A percentile compares a stretch with the other conserved stretches of the same genome.
These are phyloP conservation scores for Cinnamomum chago DNA, from an alignment of 164 flowering plant species.

Conservation along the genomic window DNA sequence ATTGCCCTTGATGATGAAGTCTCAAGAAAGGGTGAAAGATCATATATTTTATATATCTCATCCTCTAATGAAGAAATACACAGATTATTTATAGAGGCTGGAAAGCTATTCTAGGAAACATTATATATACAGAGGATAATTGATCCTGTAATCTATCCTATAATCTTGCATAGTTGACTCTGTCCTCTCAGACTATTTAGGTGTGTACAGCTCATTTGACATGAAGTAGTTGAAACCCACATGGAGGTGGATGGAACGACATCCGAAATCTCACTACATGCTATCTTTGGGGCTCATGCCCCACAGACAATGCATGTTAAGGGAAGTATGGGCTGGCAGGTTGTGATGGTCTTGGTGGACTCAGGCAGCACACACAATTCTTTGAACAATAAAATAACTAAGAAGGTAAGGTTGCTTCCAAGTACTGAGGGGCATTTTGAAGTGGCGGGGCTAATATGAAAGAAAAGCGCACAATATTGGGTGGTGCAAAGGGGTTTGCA, in stretches of 20 bases:
- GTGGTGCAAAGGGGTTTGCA: not conserved
- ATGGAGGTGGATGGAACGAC: not conserved
- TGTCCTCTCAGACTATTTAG: too few relatives aligned
- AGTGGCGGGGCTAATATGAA: not conserved
- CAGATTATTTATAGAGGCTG: too few relatives aligned
- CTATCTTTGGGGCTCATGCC: not conserved
- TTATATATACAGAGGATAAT: too few relatives aligned
- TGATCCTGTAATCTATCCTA: too few relatives aligned
- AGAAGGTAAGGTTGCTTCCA: not conserved
- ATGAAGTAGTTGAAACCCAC: not conserved
- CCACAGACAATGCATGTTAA: not conserved
- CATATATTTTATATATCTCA: too few relatives aligned
- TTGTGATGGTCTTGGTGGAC: not conserved
- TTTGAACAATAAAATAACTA: not conserved
- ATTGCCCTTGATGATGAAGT: not conserved
- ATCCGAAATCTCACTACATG: not conserved
- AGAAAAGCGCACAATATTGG: not conserved
- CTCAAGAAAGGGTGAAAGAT: too few relatives aligned
- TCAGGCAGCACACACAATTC: not conserved
- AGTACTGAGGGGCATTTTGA: not conserved
- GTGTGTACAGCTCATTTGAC: too few relatives aligned
- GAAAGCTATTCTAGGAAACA: too few relatives aligned
- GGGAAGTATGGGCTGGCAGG: not conserved
- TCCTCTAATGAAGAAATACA: too few relatives aligned
- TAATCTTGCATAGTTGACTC: too few relatives aligned